Evolutionary conservation across 805 yeast genomes (phyloP), one percentile per base, ranked within the genome.

Genomic region (Sugiyamaella chiloensis): DNA sequence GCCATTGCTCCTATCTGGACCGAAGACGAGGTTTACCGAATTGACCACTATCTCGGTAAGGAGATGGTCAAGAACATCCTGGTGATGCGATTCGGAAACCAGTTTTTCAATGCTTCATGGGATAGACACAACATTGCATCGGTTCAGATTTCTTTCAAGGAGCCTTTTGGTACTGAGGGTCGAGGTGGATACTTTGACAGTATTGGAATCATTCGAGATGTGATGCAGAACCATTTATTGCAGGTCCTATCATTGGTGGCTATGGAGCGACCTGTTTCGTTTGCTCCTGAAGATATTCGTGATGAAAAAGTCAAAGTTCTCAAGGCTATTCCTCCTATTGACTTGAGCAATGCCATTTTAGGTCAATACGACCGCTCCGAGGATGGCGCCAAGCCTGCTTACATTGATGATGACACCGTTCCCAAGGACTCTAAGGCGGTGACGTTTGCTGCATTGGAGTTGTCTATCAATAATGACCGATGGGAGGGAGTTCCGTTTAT

Each of bases 401-500:
- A 93, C 70, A 66, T 83, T 52, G 99, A 93, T 64, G 99, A 93
- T 65, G 88, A 84, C 37, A 87, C 97, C 14, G 97, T 93, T 51
- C 75, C 81, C 55, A 72, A 78, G 44, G 82, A 76, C 54, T 87
- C 96, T 47, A 87, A 85, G 66, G 85, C 95, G 64, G 88, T 89
- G 48, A 93, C 99, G 3, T 93, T 78, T 67, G 96, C 97, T 9
- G 96, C 96, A 2, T 63, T 93, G 50, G 78, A 83, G 19, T 63
- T 91, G 52, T 72, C 81, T 55, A 86, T 93, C 66, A 75, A 81
- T 61, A 93, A 90, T 68, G 98, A 93, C 70, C 81, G 97, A 64
- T 93, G 99, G 99, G 93, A 86, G 54, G 98, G 98, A 61, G 98
- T 93, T 39, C 99, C 99, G 47, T 80, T 93, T 63, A 83, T 93